phyloP scores from a whole-genome alignment of 2,329 filamentous ascomycete species.

The Diaporthe citriasiana region DNA sequence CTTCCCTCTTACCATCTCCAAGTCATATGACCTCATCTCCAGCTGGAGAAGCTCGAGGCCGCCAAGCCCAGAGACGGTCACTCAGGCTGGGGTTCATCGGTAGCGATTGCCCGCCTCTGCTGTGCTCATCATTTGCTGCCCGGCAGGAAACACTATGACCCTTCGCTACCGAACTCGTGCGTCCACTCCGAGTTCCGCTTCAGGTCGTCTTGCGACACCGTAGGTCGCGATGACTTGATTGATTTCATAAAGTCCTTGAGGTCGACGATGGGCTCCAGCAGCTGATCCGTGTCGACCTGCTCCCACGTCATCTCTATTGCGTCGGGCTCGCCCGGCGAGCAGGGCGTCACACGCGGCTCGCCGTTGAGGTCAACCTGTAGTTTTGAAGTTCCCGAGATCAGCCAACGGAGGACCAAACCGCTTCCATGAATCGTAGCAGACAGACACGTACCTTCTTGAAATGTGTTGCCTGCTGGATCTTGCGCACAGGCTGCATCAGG shows the following conservation, averaged over 20 bases:
- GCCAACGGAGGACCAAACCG: neutral
- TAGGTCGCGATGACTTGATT: conserved; percentile 88
- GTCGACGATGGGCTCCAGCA: conserved; percentile 87
- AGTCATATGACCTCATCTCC: no score
- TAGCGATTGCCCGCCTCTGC: neutral
- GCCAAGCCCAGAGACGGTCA: neutral
- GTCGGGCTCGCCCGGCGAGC: conserved; percentile 89
- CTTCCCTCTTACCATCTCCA: neutral
- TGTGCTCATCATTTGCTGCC: neutral
- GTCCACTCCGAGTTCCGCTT: conserved; percentile 93
- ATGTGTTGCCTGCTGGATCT: conserved; percentile 97
- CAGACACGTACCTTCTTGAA: conserved; percentile 84
- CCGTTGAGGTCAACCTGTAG: conserved; percentile 78
- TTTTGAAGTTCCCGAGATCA: conserved; percentile 38
- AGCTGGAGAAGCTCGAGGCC: neutral
- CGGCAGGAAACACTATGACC: conserved; percentile 59
- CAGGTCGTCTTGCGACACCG: conserved; percentile 89
- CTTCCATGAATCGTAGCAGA: neutral
- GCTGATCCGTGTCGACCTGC: conserved; percentile 83
- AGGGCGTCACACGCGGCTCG: conserved; percentile 82
- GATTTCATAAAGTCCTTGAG: conserved; percentile 96
- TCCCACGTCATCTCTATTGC: conserved; percentile 96
- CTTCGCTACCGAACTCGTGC: conserved; percentile 94
- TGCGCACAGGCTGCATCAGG: conserved; percentile 95
- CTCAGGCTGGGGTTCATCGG: neutral